A percentile compares a stretch with the other conserved stretches of the same genome.
These are phyloP conservation scores for Pogostemon cablin DNA, from an alignment of 257 asterid species.

Conservation along the genomic window DNA sequence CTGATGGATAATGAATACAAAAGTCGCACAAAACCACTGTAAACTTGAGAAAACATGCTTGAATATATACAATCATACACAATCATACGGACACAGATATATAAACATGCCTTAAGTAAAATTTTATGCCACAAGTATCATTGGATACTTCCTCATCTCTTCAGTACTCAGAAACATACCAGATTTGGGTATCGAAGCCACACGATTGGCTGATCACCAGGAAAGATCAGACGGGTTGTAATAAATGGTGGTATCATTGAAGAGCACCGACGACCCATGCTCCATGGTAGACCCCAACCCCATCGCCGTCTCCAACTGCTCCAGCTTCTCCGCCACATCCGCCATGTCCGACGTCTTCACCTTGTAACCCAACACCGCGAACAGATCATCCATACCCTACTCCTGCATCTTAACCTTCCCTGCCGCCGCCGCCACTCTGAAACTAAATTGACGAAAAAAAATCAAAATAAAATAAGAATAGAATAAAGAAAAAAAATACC, in stretches of 20 bases:
- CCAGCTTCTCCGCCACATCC: constrained; percentile 74
- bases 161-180: no score
- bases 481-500: no score
- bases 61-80: no score
- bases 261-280: constrained; percentile 54
- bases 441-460: no score
- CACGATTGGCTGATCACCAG: constrained; percentile 44
- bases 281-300: constrained; percentile 50
- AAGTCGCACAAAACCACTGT: no score
- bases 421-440: constrained; percentile 31
- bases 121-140: no score
- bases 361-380: constrained; percentile 78
- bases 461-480: no score
- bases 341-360: constrained; percentile 84
- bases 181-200: constrained; percentile 27
- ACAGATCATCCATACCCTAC: constrained; percentile 77
- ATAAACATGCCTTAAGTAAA: no score
- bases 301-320: constrained; percentile 81
- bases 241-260: constrained; percentile 54
- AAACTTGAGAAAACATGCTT: no score
- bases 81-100: no score
- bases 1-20: no score
- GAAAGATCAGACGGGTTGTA: constrained; percentile 76
- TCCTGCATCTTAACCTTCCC: constrained; percentile 57
- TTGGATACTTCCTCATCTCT: no score